Conservation (phyloP, 495 filamentous ascomycete species). For the Penicillium waksmanii region DNA sequence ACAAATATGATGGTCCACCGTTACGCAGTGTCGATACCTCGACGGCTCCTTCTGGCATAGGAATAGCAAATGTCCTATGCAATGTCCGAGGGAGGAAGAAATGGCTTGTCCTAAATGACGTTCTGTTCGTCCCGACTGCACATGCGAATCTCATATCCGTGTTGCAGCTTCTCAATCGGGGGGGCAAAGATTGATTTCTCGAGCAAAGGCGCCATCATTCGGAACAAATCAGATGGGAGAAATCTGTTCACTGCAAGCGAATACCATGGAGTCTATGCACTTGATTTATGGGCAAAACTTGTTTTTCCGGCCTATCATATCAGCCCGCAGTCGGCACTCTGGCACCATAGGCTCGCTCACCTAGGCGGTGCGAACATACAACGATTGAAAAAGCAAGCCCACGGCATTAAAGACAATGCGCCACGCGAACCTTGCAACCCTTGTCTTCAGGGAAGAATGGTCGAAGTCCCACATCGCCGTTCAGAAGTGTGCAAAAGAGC, state of each 20-base stretch:
- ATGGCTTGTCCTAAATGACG: slow-evolving; percentile 18
- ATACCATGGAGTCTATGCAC: slow-evolving; percentile 21
- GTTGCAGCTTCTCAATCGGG: slow-evolving; percentile 19
- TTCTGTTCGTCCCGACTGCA: slow-evolving; percentile 15
- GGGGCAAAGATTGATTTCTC: slow-evolving; percentile 19
- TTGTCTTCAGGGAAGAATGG: slow-evolving; percentile 22
- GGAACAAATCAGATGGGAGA: slow-evolving; percentile 15
- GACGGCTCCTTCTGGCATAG: slow-evolving; percentile 6
- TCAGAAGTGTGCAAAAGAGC: slow-evolving; percentile 12
- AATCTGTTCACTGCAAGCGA: slow-evolving; percentile 21
- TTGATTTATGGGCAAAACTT: slow-evolving; percentile 14
- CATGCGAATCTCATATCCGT: slow-evolving; percentile 18
- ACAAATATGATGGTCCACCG: slow-evolving; percentile 15
- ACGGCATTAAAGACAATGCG: slow-evolving; percentile 12
- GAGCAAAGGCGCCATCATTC: slow-evolving; percentile 6
- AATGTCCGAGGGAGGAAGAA: slow-evolving; percentile 19
- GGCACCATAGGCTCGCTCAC: slow-evolving; percentile 21
- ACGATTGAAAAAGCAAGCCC: slow-evolving; percentile 17
- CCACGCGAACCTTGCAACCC: slow-evolving; percentile 21
- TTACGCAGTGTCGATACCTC: slow-evolving; percentile 17
- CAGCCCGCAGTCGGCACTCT: slow-evolving; percentile 18
- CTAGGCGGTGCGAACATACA: slow-evolving; percentile 9
- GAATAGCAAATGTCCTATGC: slow-evolving; percentile 12
- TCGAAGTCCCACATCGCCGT: slow-evolving; percentile 15
- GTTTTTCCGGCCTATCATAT: slow-evolving; percentile 23